Evolutionary conservation across 2,329 filamentous ascomycete species (phyloP), one percentile per base, ranked within the genome.

Genomic region (Aaosphaeria arxii): DNA sequence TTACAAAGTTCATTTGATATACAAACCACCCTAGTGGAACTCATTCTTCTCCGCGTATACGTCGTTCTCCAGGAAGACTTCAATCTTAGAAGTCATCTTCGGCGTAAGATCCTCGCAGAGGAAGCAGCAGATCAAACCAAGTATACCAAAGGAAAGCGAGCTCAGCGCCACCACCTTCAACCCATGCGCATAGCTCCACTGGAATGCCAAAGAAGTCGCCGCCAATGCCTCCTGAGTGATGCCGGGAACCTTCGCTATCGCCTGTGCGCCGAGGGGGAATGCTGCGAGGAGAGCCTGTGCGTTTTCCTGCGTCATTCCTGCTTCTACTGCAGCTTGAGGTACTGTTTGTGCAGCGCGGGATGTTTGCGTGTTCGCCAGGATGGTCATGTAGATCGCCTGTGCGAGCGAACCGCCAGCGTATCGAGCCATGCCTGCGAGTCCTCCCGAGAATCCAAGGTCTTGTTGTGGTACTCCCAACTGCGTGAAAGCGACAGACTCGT

Each of bases 391-490:
- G 39, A 62, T 59, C 1, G 60, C 57, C 30, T 56, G 52, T 3
- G 59, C 58, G 6, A 63, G 54, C 28, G 54, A 57, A 7, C 58
- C 55, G n/a, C 62, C 59, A 17, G 61, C 58, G 38, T 58, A 62
- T 9, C 58, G 51, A 33, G 55, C 59, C 54, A 62, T 58, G 7
- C 59, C 59, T 6, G 59, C 58, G 4, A 64, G 47, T 39, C 56
- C 75, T 35, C 74, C 75, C 28, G 64, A 65, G 30, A 76, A 70
- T 7, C 76, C 77, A 0, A 80, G 70, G 42, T 79, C 74, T 36
- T 73, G 68, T 52, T 79, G 77, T 17, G 74, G 60, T 5, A 67
- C 64, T 29, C 63, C 63, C 33, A 67, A 53, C 45, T 67, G 63
- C 4, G 61, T 67, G 32, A 67, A 63, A 1, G 60, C 61, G 30